Base-by-base conservation (phyloP, 2,329 filamentous ascomycete species). In the Pseudogymnoascus sp. region DNA sequence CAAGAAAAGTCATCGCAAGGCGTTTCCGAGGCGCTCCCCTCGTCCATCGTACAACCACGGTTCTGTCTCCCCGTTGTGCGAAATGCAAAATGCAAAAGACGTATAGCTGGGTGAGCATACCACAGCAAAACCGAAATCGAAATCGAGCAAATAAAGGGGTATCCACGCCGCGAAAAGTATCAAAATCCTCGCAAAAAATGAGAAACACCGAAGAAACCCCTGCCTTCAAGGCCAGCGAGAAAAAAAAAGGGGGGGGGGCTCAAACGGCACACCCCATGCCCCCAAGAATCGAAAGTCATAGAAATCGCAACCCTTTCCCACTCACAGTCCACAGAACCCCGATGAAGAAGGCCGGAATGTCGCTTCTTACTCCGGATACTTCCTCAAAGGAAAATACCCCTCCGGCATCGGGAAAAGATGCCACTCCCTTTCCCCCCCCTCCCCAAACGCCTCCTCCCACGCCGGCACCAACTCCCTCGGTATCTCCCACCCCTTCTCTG, bases 401-500 rank as follows among this genome's bases (percentile, higher is more conserved):
- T 64, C 63, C n/a, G 63, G 63, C 63, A 64, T 64, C 44, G 63
- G 60, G 10, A 62, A 50, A n/a, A 64, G 61, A 59, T 64, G 60
- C 60, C 60, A 64, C n/a, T 42, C 33, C 63, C 44, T 21, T 21
- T 38, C 60, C 28, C 33, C 50, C 21, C 18, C 44, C 62, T 62
- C 53, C 25, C 44, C 44, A 50, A 50, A 50, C 44, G 44, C 56
- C 35, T 59, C 56, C 25, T 38, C 35, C 44, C 44, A 50, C 44
- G 44, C 44, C 14, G 21, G 21, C 44, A 12, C 21, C 5, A 86
- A 77, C 63, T 77, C 77, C 2, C 70, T 65, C 1, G 83, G 83
- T 42, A 85, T 78, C 4, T 73, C 66, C 81, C 82, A 85, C 37
- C 79, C 80, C 33, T 78, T 71, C 40, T 76, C 72, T 14, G 79